Base-by-base conservation (phyloP, 352 stramenopile genomes). In the Pythium myriotylum region DNA sequence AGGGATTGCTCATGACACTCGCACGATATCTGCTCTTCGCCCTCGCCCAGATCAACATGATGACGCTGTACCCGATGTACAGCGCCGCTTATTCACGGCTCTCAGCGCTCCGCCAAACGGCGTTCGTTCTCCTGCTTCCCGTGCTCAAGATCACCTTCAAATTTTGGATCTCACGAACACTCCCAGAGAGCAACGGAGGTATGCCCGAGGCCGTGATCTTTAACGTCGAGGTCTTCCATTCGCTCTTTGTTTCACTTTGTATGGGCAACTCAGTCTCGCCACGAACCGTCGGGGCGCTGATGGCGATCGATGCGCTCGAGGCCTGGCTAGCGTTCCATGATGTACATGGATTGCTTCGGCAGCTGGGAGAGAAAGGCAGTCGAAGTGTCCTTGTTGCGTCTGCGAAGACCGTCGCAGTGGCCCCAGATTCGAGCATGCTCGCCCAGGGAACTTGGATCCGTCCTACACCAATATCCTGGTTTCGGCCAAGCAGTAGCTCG, bases 201-300 rank as follows among this genome's bases (percentile, higher is more conserved):
- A 47, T 35, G 50, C 50, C 50, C 13, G 50, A 35, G 7, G 23
- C 35, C n/a, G 12, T 57, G 12, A 47, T 57, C 33, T 58, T 58
- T 17, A 48, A 48, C 16, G 51, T 49, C 51, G 37, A 58, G 10
- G 29, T 39, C 9, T 58, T 58, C 17, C 51, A 58, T 37, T 37
- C 51, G 4, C 6, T 48, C 13, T 58, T 49, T 13, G 22, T 48
- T 16, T 48, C 50, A 0, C 40, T 23, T 20, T 23, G 33, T 0
- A 57, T 57, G 50, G 33, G 45, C 10, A 32, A 47, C 33, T 16
- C 50, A 3, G 45, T 39, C 1, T 57, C 50, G 3, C 22, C 32
- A 10, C 17, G 37, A n/a, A 49, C 35, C 3, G 39, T 23, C 0
- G n/a, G 26, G 2, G 23, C 37, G 37, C 13, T 58, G 9, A 49